These are phyloP conservation scores for Monosporascus cannonballus DNA, from an alignment of 2,329 filamentous ascomycete genomes.

Conservation along the genomic window DNA sequence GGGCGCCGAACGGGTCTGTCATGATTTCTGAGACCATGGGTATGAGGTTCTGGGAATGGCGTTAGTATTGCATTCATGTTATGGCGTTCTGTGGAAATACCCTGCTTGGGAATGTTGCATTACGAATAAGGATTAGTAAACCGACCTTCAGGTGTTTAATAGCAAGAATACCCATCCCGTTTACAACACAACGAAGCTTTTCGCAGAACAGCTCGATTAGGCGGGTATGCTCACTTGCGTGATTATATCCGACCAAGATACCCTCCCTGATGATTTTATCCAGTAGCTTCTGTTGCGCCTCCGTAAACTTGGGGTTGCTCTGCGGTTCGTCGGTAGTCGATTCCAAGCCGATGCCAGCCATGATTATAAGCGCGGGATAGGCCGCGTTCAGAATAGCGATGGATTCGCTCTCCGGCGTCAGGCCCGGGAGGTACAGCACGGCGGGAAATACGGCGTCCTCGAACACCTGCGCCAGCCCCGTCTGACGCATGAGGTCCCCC, in stretches of 20 bases:
- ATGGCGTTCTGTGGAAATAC: constrained; percentile 2
- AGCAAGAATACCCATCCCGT: constrained; percentile 53
- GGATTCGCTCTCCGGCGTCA: constrained; percentile 71
- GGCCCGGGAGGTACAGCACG: constrained; percentile 67
- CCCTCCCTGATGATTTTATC: constrained; percentile 51
- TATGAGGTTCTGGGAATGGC: constrained; percentile 50
- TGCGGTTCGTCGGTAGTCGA: neutral
- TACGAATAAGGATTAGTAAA: constrained; percentile 5
- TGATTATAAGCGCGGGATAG: constrained; percentile 59
- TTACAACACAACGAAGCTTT: constrained; percentile 43
- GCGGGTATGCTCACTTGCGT: constrained; percentile 51
- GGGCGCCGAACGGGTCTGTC: constrained; percentile 60
- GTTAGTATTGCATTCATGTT: constrained; percentile 2
- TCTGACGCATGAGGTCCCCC: constrained; percentile 46
- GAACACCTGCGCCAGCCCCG: constrained; percentile 63
- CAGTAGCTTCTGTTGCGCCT: constrained; percentile 34
- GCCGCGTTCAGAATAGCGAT: constrained; percentile 55
- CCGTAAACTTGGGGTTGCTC: constrained; percentile 10
- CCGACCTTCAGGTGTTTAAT: constrained; percentile 62
- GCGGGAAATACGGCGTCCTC: constrained; percentile 64
- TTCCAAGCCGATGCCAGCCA: constrained; percentile 37
- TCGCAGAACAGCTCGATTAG: constrained; percentile 52
- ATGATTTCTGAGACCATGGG: constrained; percentile 61
- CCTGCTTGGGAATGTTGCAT: neutral
- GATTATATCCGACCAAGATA: constrained; percentile 47